Evolutionary conservation across 164 flowering plant species (phyloP).

Genomic region (Piper longum): DNA sequence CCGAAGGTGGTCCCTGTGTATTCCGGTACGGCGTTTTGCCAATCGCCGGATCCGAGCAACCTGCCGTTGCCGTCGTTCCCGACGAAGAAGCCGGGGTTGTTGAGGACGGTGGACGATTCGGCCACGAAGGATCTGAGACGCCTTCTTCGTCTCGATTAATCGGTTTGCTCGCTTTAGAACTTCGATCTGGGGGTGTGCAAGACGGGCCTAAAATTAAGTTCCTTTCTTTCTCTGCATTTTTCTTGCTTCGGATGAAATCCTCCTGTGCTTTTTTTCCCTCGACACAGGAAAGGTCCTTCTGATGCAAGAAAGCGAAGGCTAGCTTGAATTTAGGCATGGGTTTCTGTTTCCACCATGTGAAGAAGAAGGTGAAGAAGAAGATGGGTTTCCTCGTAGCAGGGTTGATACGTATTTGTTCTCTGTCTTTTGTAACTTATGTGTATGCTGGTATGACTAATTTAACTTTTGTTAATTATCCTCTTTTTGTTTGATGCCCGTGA

Average conservation of each 20-base stretch:
- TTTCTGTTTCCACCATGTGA: no score
- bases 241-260: background rate
- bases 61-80: constrained; percentile 59
- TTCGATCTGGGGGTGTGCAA: no score
- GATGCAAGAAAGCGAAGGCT: background rate
- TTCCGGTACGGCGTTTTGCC: constrained; percentile 45
- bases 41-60: constrained; percentile 55
- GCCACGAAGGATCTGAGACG: constrained; percentile 39
- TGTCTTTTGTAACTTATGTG: no score
- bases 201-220: background rate
- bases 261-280: constrained; percentile 12
- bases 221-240: background rate
- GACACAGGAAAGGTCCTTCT: background rate
- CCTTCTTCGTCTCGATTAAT: constrained; percentile 30
- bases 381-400: no score
- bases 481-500: no score
- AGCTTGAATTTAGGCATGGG: no score
- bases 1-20: constrained; percentile 21
- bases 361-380: no score
- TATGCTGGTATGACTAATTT: no score
- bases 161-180: no score
- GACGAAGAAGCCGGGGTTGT: constrained; percentile 13
- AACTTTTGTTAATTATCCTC: no score
- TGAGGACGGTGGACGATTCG: constrained; percentile 13
- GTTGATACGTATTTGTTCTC: no score